Evolutionary conservation across 75 land plant genomes (phyloP).

Genomic region (Pseudotsuga menziesii): DNA sequence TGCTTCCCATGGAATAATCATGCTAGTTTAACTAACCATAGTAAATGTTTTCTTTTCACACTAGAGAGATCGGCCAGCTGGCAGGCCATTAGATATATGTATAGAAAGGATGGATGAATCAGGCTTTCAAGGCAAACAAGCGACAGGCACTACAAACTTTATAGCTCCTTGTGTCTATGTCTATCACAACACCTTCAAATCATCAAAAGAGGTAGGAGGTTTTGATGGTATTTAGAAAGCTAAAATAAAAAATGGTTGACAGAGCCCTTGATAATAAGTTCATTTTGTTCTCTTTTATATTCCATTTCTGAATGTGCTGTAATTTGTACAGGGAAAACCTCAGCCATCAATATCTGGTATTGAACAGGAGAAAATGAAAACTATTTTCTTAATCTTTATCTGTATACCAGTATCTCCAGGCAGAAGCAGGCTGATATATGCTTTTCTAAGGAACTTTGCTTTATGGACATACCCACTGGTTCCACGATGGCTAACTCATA

Average conservation of each 20-base stretch:
- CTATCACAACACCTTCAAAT: no score
- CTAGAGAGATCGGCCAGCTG: constrained; percentile 53
- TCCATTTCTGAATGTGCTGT: neutral
- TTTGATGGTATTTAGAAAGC: neutral
- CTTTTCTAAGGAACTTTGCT: constrained; percentile 60
- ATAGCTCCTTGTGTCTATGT: no score
- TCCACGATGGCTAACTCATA: constrained; percentile 76
- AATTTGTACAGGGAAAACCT: neutral
- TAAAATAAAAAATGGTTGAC: neutral
- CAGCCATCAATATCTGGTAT: no score
- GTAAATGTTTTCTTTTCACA: constrained; percentile 2
- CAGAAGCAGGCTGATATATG: no score
- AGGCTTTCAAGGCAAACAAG: constrained; percentile 52
- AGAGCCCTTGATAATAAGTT: neutral
- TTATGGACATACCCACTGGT: constrained; percentile 35
- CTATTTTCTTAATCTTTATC: no score
- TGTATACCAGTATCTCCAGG: no score
- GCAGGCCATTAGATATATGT: constrained; percentile 47
- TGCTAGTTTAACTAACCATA: neutral
- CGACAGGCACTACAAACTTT: constrained; percentile 5
- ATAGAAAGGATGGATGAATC: constrained; percentile 26
- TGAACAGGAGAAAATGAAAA: no score
- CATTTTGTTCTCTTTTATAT: neutral
- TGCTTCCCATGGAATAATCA: neutral
- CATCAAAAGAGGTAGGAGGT: neutral